Conservation (phyloP, 2,329 filamentous ascomycete species). For the Microsporum audouinii region DNA sequence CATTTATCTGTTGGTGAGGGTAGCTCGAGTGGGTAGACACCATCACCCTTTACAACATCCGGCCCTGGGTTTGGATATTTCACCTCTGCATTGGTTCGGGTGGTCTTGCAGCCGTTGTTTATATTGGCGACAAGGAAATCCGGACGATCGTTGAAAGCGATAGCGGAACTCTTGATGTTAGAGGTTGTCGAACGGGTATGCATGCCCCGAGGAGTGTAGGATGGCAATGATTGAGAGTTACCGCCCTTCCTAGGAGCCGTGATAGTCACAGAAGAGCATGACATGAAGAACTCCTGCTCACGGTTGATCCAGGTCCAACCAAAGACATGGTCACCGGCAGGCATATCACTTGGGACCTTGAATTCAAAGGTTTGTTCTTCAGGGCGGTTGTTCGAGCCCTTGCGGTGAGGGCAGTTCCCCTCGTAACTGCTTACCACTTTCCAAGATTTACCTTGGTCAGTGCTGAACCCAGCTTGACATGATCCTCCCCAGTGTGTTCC, state of each 20-base stretch:
- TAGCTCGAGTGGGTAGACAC: slow-evolving; percentile 33
- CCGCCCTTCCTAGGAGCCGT: slow-evolving; percentile 8
- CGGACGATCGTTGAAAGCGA: slow-evolving; percentile 16
- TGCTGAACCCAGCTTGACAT: slow-evolving; percentile 38
- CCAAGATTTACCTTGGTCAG: slow-evolving; percentile 35
- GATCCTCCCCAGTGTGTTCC: slow-evolving; percentile 38
- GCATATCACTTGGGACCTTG: slow-evolving; percentile 34
- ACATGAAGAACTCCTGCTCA: slow-evolving; percentile 37
- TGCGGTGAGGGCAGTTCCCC: slow-evolving; percentile 37
- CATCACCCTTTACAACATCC: slow-evolving; percentile 35
- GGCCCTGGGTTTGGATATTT: slow-evolving; percentile 35
- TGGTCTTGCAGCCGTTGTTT: slow-evolving; percentile 24
- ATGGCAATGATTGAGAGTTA: not conserved
- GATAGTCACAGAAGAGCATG: slow-evolving; percentile 37
- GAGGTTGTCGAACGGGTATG: slow-evolving; percentile 7
- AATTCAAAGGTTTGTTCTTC: slow-evolving; percentile 37
- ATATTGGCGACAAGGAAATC: slow-evolving; percentile 23
- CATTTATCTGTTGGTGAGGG: slow-evolving; percentile 17
- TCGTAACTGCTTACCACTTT: slow-evolving; percentile 37
- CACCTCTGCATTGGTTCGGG: slow-evolving; percentile 30
- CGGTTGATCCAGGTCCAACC: slow-evolving; percentile 40
- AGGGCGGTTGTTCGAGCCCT: slow-evolving; percentile 25
- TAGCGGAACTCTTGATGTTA: slow-evolving; percentile 16
- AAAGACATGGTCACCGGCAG: slow-evolving; percentile 33
- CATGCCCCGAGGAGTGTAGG: not conserved